Base-by-base conservation (phyloP, 2,329 filamentous ascomycete species). In the Parascedosporium putredinis region DNA sequence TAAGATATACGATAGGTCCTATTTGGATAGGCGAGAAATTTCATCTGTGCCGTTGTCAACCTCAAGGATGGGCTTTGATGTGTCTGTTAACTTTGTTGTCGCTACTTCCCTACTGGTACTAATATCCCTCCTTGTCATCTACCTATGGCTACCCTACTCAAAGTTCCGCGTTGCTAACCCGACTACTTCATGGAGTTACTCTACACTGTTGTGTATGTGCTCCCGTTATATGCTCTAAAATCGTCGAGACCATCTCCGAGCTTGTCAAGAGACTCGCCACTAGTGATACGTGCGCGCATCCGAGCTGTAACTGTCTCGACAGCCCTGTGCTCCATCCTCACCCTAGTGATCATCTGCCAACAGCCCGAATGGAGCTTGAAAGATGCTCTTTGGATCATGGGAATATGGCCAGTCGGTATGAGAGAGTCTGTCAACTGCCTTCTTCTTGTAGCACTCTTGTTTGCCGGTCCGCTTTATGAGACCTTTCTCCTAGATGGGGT, bases 181-280 rank as follows among this genome's bases (percentile, higher is more conserved):
- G 9, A 5, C 9, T 10, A 20, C 20, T 18, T 2, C 20, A 48
- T 38, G 62, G 52, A 86, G 87, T 69, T 90, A 54, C 66, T 83
- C 54, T 95, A 94, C 67, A 95, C 88, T n/a, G 65, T 89, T 57
- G 69, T 88, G 69, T 98, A 97, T 69, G 87, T 98, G 58, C 71
- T 86, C 3, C 91, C 93, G 22, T 88, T 97, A 67, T 96, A 98
- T 71, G 73, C 91, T 55, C 93, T 84, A 18, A 67, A 80, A 3
- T 76, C 80, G 18, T 94, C 91, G 4, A 81, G 90, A 48, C 89
- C 90, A 5, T 93, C 88, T 6, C 76, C 80, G 23, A 79, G 76
- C 50, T 77, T 94, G 24, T 87, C 86, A 53, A 83, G 93, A 61
- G 90, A 97, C 77, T 84, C 88, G 24, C 88, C 90, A 8, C 84